Conservation (phyloP, 345 rosid genomes). For the Ceriops tagal region DNA sequence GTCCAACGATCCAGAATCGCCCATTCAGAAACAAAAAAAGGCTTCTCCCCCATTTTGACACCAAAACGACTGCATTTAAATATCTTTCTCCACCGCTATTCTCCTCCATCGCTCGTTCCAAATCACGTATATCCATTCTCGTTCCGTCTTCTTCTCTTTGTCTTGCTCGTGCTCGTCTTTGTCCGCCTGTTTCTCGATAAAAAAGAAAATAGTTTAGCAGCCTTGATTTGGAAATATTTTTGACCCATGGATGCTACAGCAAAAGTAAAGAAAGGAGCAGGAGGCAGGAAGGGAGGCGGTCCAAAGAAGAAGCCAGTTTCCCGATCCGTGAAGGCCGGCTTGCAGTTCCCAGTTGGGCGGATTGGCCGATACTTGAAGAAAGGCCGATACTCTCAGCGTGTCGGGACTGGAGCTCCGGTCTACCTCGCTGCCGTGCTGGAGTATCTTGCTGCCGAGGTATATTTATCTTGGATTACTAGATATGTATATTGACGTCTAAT, state of each 20-base stretch:
- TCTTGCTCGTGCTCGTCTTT: background rate
- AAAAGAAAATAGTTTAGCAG: background rate
- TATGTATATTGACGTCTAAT: too few species aligned
- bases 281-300: constrained; percentile 39
- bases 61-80: constrained; percentile 3
- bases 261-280: constrained; percentile 41
- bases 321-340: constrained; percentile 37
- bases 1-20: constrained; percentile 21
- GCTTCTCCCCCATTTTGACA: background rate
- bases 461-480: too few species aligned
- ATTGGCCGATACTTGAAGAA: constrained; percentile 41
- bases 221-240: too few species aligned
- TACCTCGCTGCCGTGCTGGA: constrained; percentile 44
- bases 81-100: background rate
- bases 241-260: constrained; percentile 24
- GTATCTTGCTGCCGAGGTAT: constrained; percentile 43
- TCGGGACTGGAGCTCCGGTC: constrained; percentile 40
- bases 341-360: constrained; percentile 41
- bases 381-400: constrained; percentile 38
- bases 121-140: background rate
- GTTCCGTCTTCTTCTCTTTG: background rate
- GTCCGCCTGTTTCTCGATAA: constrained; percentile 9
- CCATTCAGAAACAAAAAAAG: constrained; percentile 9
- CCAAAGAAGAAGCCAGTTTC: constrained; percentile 42
- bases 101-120: background rate